phyloP scores from a whole-genome alignment of 495 filamentous ascomycete species.

The Penicillium tannophilum region DNA sequence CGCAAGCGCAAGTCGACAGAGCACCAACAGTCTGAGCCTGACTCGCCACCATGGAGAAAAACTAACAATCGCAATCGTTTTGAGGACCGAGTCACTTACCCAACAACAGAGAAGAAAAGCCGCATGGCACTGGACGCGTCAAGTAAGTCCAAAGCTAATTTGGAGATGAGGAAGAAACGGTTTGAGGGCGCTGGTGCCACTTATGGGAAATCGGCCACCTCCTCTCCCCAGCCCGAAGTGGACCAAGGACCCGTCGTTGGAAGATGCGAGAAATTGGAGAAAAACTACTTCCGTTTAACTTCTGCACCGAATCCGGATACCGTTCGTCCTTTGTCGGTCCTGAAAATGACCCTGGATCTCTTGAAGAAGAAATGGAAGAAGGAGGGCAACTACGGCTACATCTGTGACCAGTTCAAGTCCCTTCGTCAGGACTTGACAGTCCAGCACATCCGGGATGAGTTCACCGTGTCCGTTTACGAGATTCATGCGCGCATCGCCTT shows the following conservation, averaged over 20 bases:
- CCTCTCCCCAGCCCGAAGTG: slow-evolving; percentile 58
- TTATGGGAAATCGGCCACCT: slow-evolving; percentile 40
- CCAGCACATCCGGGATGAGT: slow-evolving; percentile 93
- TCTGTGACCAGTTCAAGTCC: slow-evolving; percentile 99
- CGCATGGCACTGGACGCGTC: slow-evolving; percentile 50
- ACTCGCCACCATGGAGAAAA: slow-evolving; percentile 71
- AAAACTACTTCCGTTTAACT: slow-evolving; percentile 92
- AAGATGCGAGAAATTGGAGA: slow-evolving; percentile 82
- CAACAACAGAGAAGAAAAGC: slow-evolving; percentile 62
- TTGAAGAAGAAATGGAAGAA: slow-evolving; percentile 93
- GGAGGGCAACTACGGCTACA: slow-evolving; percentile 93
- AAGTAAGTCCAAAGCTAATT: slow-evolving; percentile 88
- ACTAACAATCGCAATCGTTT: slow-evolving; percentile 64
- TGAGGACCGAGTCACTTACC: slow-evolving; percentile 75
- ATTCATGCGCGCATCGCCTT: slow-evolving; percentile 96
- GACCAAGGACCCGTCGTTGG: slow-evolving; percentile 81
- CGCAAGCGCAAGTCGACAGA: slow-evolving; percentile 86
- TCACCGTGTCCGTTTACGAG: slow-evolving; percentile 95
- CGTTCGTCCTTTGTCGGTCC: slow-evolving; percentile 81
- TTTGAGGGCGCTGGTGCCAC: slow-evolving; percentile 69
- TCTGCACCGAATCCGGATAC: slow-evolving; percentile 80
- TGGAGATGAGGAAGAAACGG: slow-evolving; percentile 86
- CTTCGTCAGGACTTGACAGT: slow-evolving; percentile 97
- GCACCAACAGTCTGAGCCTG: slow-evolving; percentile 41
- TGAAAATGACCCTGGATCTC: slow-evolving; percentile 81